Conservation (phyloP, 2,329 filamentous ascomycete genomes). For the Pseudovirgaria hyperparasitica region DNA sequence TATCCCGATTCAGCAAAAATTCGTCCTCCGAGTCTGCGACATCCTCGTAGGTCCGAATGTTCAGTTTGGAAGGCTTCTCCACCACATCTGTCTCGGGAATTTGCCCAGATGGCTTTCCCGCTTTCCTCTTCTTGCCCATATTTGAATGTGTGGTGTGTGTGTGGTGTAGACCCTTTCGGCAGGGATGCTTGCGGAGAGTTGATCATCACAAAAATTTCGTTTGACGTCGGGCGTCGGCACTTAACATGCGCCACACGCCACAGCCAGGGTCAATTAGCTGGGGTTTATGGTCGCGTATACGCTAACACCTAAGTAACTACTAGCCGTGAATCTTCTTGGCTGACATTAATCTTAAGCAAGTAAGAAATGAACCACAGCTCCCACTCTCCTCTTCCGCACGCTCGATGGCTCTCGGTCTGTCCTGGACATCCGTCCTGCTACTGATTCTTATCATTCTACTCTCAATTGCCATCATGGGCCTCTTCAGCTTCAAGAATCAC, state of each 20-base stretch:
- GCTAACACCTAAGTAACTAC: no score
- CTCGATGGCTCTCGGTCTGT: slow-evolving; percentile 23
- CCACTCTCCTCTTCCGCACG: slow-evolving; percentile 1
- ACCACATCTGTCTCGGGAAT: slow-evolving; percentile 21
- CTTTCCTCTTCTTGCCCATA: slow-evolving; percentile 57
- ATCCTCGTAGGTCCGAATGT: slow-evolving; percentile 56
- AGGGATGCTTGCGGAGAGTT: no score
- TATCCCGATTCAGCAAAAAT: slow-evolving; percentile 77
- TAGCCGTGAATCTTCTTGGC: no score
- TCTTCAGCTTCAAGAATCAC: slow-evolving; percentile 56
- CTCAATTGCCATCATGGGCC: slow-evolving; percentile 47
- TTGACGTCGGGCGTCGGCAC: no score
- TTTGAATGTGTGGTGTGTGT: not conserved
- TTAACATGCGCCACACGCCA: no score
- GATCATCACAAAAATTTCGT: no score
- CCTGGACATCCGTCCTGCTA: slow-evolving; percentile 22
- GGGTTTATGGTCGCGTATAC: no score
- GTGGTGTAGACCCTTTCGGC: not conserved
- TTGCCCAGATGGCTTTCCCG: slow-evolving; percentile 33
- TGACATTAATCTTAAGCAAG: no score
- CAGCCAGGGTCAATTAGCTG: no score
- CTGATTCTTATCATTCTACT: slow-evolving; percentile 23
- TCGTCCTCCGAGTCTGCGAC: slow-evolving; percentile 91
- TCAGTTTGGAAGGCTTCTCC: slow-evolving; percentile 40
- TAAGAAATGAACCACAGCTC: no score